Conservation (phyloP, 306 rosid genomes). For the Cucurbita pepo region DNA sequence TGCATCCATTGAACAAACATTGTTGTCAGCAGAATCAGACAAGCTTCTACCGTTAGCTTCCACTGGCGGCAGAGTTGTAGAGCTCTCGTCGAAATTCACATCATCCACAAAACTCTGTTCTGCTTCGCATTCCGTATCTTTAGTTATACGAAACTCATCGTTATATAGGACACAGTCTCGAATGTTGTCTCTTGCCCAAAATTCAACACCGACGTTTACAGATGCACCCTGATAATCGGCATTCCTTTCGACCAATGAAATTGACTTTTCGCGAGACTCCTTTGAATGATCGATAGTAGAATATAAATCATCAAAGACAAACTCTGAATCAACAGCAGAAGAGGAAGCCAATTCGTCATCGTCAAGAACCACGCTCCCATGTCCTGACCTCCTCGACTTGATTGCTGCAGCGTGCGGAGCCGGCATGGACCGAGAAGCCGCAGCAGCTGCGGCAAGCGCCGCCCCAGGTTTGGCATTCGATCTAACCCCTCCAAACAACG, state of each 20-base stretch:
- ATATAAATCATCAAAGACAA: constrained; percentile 6
- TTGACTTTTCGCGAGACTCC: constrained; percentile 8
- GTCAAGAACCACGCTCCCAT: constrained; percentile 11
- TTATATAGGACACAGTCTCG: constrained; percentile 8
- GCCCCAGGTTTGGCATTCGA: constrained; percentile 85
- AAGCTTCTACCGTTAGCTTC: constrained; percentile 9
- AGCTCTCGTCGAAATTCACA: constrained; percentile 16
- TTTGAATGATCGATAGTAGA: constrained; percentile 25
- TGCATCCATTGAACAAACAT: constrained; percentile 8
- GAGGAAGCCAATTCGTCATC: constrained; percentile 21
- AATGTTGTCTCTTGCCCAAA: constrained; percentile 12
- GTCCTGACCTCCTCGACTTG: constrained; percentile 45
- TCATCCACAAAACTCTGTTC: constrained; percentile 20
- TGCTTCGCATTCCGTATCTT: constrained; percentile 10
- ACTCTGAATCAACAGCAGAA: constrained; percentile 22
- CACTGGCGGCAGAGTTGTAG: not conserved
- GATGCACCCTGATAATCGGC: constrained; percentile 5
- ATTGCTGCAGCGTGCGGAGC: constrained; percentile 85
- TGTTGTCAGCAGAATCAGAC: constrained; percentile 10
- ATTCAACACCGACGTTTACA: constrained; percentile 7
- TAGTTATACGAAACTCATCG: constrained; percentile 9
- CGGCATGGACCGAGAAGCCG: constrained; percentile 72
- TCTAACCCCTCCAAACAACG: constrained; percentile 50
- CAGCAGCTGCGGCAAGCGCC: constrained; percentile 85
- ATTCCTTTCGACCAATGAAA: constrained; percentile 14